Evolutionary conservation across 2,329 filamentous ascomycete genomes (phyloP).

Genomic region (Juglanconis sp.): DNA sequence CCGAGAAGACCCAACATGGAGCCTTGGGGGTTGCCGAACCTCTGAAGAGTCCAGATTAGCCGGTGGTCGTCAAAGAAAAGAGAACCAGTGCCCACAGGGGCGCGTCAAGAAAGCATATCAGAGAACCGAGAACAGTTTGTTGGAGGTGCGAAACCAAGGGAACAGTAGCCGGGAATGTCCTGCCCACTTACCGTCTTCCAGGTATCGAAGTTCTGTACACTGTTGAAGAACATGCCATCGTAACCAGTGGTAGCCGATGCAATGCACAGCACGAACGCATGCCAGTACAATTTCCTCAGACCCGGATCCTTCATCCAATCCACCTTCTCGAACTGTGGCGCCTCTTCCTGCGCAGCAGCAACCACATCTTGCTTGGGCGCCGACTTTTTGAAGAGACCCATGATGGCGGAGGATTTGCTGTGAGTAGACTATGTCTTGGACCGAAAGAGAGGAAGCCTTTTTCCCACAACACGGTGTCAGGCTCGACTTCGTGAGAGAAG

Average conservation of each 20-base stretch:
- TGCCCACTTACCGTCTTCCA: constrained; percentile 33
- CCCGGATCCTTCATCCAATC: constrained; percentile 54
- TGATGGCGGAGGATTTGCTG: constrained; percentile 14
- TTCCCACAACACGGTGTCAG: neutral
- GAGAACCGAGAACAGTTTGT: neutral
- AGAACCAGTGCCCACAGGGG: neutral
- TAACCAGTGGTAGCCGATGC: constrained; percentile 56
- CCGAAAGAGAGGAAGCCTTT: neutral
- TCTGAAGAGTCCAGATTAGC: constrained; percentile 19
- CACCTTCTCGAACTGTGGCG: constrained; percentile 48
- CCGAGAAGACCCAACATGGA: constrained; percentile 49
- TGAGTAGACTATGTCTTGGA: neutral
- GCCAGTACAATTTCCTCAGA: constrained; percentile 54
- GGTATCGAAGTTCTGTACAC: constrained; percentile 39
- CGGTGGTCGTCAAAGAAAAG: neutral
- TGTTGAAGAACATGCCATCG: constrained; percentile 48
- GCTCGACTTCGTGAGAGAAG: neutral
- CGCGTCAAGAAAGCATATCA: neutral
- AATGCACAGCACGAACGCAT: constrained; percentile 47
- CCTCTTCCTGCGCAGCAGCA: constrained; percentile 39
- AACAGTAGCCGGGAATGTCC: neutral
- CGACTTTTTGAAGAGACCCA: constrained; percentile 26
- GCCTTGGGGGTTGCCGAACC: constrained; percentile 45
- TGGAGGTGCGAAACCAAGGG: neutral
- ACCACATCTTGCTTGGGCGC: constrained; percentile 24